A percentile compares a stretch with the other conserved stretches of the same genome.
Evolutionary conservation across 225 moss, liverwort and hornwort genomes (phyloP).

Genomic region (Pseudisothecium myosuroides): DNA sequence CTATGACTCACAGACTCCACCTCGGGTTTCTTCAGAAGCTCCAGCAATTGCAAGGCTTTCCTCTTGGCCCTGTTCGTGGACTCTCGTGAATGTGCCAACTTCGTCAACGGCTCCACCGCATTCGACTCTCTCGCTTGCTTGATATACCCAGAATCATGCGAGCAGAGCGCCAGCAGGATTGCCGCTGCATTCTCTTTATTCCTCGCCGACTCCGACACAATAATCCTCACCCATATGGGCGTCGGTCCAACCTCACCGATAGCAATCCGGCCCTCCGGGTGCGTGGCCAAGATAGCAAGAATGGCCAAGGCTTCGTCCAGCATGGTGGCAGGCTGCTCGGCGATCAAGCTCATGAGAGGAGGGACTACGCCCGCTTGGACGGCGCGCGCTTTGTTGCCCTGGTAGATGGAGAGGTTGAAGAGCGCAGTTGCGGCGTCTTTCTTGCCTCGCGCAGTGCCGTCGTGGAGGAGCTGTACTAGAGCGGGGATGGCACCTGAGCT

Average conservation of each 20-base stretch:
- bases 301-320: slow-evolving; percentile 79
- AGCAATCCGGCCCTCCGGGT: slow-evolving; percentile 54
- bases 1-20: slow-evolving; percentile 8
- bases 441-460: slow-evolving; percentile 67
- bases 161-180: slow-evolving; percentile 51
- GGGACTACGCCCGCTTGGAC: slow-evolving; percentile 70
- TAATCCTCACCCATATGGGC: slow-evolving; percentile 49
- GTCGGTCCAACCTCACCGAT: slow-evolving; percentile 43
- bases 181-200: slow-evolving; percentile 81
- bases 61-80: slow-evolving; percentile 58
- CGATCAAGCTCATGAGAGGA: slow-evolving; percentile 52
- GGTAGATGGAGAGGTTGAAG: slow-evolving; percentile 79
- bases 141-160: slow-evolving; percentile 26
- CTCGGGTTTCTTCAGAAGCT: slow-evolving; percentile 44
- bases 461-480: slow-evolving; percentile 57
- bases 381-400: slow-evolving; percentile 67
- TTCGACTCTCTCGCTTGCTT: slow-evolving; percentile 30
- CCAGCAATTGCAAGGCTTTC: slow-evolving; percentile 52
- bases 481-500: slow-evolving; percentile 65
- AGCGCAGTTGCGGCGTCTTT: slow-evolving; percentile 91
- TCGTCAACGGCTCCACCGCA: slow-evolving; percentile 23
- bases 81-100: slow-evolving; percentile 26
- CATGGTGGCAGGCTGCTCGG: slow-evolving; percentile 48
- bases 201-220: slow-evolving; percentile 35
- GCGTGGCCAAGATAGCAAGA: slow-evolving; percentile 66